phyloP scores from a whole-genome alignment of 306 rosid species.

The Vigna trinervia region DNA sequence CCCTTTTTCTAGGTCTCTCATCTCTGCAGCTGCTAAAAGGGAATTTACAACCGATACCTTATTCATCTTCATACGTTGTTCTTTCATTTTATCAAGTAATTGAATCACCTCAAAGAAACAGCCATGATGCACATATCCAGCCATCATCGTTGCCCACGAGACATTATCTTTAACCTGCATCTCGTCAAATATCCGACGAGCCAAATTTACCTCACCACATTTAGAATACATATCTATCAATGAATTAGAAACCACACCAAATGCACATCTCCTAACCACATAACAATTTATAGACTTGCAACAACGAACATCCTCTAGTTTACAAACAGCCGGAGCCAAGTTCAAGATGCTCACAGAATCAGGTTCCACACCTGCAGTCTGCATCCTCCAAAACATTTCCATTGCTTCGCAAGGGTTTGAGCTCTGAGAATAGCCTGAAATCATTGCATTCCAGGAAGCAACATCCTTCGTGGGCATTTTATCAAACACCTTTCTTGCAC shows the following conservation, averaged over 20 bases:
- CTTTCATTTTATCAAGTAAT: slow-evolving; percentile 56
- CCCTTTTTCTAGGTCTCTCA: slow-evolving; percentile 66
- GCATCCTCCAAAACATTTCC: slow-evolving; percentile 57
- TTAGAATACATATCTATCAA: slow-evolving; percentile 79
- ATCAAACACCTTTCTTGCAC: slow-evolving; percentile 67
- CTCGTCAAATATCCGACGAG: slow-evolving; percentile 51
- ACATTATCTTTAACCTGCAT: slow-evolving; percentile 60
- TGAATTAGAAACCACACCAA: slow-evolving; percentile 54
- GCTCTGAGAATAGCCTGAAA: slow-evolving; percentile 70
- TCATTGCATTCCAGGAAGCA: slow-evolving; percentile 70
- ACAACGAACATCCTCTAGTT: slow-evolving; percentile 53
- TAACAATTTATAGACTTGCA: slow-evolving; percentile 73
- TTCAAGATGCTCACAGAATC: slow-evolving; percentile 68
- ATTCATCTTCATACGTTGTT: slow-evolving; percentile 49
- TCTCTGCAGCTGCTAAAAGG: slow-evolving; percentile 68
- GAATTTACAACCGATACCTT: slow-evolving; percentile 56
- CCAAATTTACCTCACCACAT: slow-evolving; percentile 59
- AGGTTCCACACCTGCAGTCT: slow-evolving; percentile 51
- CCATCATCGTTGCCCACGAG: slow-evolving; percentile 70
- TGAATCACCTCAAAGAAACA: slow-evolving; percentile 62
- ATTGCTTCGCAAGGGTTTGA: slow-evolving; percentile 53
- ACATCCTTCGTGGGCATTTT: slow-evolving; percentile 59
- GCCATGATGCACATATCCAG: slow-evolving; percentile 63
- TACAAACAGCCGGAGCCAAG: slow-evolving; percentile 73
- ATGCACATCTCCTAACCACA: slow-evolving; percentile 55